Percentiles rank a stretch among this genome's conserved stretches.
Conservation (phyloP, 257 asterid species). For the Solanum peruvianum region DNA sequence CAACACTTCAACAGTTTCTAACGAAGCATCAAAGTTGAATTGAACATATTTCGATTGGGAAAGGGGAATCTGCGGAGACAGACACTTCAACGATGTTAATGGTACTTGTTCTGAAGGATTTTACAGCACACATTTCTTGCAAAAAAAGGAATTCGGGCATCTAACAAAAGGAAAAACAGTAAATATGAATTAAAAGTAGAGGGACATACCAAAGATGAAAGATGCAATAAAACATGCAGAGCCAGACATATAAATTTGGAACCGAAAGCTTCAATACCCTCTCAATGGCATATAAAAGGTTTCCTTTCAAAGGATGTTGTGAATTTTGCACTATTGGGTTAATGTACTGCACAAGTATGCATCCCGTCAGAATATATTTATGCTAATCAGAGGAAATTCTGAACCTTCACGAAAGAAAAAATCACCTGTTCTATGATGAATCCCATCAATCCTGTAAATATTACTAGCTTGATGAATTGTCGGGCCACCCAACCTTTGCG, state of each 20-base stretch:
- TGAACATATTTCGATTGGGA: neutral
- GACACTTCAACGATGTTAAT: neutral
- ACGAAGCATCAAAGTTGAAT: neutral
- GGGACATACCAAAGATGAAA: slow-evolving; percentile 88
- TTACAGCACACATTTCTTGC: neutral
- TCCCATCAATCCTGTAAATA: slow-evolving; percentile 89
- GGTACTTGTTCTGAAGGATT: neutral
- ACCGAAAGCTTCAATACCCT: slow-evolving; percentile 98
- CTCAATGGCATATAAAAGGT: slow-evolving; percentile 77
- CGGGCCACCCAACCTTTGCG: slow-evolving; percentile 96
- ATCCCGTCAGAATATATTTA: neutral
- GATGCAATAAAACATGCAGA: slow-evolving; percentile 94
- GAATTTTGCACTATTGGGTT: slow-evolving; percentile 91
- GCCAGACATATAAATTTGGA: slow-evolving; percentile 97
- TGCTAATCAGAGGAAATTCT: neutral
- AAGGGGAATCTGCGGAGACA: neutral
- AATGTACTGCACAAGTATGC: slow-evolving; percentile 60
- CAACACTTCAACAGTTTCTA: neutral
- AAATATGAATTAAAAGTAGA: slow-evolving; percentile 7
- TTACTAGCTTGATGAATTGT: slow-evolving; percentile 66
- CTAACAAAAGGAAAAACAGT: neutral
- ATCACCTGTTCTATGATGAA: slow-evolving; percentile 90
- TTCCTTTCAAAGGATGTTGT: slow-evolving; percentile 90
- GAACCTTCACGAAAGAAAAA: neutral
- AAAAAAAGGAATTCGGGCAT: neutral